Conservation (phyloP, 2,329 filamentous ascomycete genomes). For the Orbilia blumenaviensis region DNA sequence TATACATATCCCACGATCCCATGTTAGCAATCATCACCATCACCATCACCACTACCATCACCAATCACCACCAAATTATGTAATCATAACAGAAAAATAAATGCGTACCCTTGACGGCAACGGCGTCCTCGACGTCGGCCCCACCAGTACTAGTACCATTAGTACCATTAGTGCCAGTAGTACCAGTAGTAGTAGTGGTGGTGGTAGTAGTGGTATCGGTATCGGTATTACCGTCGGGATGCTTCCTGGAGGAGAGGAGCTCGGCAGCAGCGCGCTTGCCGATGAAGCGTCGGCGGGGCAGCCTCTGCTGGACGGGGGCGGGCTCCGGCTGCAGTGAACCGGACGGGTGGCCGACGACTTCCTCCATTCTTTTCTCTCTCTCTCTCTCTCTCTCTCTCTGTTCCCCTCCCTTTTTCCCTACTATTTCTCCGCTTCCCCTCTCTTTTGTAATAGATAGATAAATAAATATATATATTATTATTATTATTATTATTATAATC, state of each 20-base stretch:
- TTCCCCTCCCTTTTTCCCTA: neutral
- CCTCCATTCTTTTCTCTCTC: neutral
- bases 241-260: slow-evolving; percentile 65
- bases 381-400: neutral
- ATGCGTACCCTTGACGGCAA: slow-evolving; percentile 73
- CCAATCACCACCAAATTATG: too few species aligned
- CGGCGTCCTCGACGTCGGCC: slow-evolving; percentile 65
- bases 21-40: neutral
- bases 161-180: too few species aligned
- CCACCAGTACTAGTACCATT: slow-evolving; percentile 21
- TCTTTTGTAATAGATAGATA: too few species aligned
- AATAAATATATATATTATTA: too few species aligned
- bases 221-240: slow-evolving; percentile 57
- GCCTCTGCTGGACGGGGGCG: slow-evolving; percentile 66
- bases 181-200: too few species aligned
- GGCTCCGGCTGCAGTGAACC: slow-evolving; percentile 60
- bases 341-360: slow-evolving; percentile 25
- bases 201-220: neutral
- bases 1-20: too few species aligned
- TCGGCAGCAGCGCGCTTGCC: slow-evolving; percentile 78
- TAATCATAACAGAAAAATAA: slow-evolving; percentile 59
- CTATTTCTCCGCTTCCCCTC: too few species aligned
- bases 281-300: slow-evolving; percentile 92
- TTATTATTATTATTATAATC: too few species aligned
- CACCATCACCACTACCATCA: neutral